These are phyloP conservation scores for Acarospora socialis DNA, from an alignment of 2,329 filamentous ascomycete genomes.

Conservation along the genomic window DNA sequence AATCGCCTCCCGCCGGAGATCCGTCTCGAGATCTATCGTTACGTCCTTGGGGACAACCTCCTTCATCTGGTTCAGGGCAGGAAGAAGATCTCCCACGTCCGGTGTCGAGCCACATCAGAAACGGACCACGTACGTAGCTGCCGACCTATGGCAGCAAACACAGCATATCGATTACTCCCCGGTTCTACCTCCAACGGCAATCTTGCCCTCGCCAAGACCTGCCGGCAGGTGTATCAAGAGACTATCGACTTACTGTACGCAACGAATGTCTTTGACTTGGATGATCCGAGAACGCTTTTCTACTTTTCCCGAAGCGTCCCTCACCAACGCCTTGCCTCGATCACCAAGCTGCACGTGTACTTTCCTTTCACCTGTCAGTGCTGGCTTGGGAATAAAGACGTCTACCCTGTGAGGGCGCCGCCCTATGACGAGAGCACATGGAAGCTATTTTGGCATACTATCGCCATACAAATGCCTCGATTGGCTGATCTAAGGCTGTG, in stretches of 20 bases:
- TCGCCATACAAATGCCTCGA: too few species aligned
- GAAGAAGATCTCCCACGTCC: conserved; percentile 1
- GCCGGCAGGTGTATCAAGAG: conserved; percentile 9
- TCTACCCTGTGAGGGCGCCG: conserved; percentile 1
- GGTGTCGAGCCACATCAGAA: not conserved
- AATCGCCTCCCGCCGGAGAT: conserved; percentile 7
- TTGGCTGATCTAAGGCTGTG: too few species aligned
- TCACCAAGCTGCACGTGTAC: not conserved
- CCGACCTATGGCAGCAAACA: not conserved
- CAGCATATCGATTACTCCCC: not conserved
- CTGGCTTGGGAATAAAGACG: too few species aligned
- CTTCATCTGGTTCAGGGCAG: conserved; percentile 1
- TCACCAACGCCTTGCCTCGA: conserved; percentile 6
- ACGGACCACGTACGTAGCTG: not conserved
- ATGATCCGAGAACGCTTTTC: conserved; percentile 5
- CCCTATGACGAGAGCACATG: too few species aligned
- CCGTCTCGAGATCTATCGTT: conserved; percentile 8
- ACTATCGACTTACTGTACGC: conserved; percentile 8
- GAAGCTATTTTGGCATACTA: too few species aligned
- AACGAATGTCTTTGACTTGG: conserved; percentile 6
- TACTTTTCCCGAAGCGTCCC: conserved; percentile 8
- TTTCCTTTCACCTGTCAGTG: too few species aligned
- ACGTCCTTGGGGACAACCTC: conserved; percentile 5
- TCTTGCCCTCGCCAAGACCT: conserved; percentile 8
- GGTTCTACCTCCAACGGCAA: not conserved